These are phyloP conservation scores for Arthrobotrys pseudoclavata DNA, from an alignment of 2,329 filamentous ascomycete genomes.

Conservation along the genomic window DNA sequence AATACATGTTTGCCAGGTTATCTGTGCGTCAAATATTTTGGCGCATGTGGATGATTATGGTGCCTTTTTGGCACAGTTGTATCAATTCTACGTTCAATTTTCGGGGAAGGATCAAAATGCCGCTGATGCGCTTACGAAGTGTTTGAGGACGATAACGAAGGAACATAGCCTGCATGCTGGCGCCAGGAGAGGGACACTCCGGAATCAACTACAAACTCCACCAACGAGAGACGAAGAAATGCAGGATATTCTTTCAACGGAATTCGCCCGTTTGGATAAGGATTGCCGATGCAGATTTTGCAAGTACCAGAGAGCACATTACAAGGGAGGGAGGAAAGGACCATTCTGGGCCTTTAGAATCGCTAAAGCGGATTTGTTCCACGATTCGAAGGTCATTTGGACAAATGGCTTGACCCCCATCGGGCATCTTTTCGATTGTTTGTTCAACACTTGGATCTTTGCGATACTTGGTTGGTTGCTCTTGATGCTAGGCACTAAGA, in stretches of 20 bases:
- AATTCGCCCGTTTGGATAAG: neutral
- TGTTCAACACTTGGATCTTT: neutral
- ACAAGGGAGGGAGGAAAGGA: neutral
- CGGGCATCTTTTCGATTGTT: neutral
- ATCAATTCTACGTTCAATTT: slow-evolving; percentile 18
- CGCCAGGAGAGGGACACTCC: neutral
- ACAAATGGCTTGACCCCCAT: neutral
- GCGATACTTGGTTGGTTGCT: neutral
- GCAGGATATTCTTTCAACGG: slow-evolving; percentile 25
- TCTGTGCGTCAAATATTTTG: slow-evolving; percentile 9
- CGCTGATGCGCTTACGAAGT: slow-evolving; percentile 12
- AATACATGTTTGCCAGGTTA: slow-evolving; percentile 10
- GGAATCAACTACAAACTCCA: neutral
- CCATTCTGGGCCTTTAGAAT: neutral
- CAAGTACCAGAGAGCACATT: neutral
- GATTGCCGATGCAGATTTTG: slow-evolving; percentile 37
- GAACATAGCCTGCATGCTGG: slow-evolving; percentile 14
- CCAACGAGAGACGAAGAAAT: neutral
- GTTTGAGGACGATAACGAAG: slow-evolving; percentile 8
- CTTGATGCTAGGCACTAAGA: neutral
- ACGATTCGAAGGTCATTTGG: neutral
- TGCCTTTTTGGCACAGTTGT: slow-evolving; percentile 30
- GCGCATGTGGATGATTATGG: slow-evolving; percentile 18
- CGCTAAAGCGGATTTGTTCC: neutral
- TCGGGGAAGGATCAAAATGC: neutral